These are phyloP conservation scores for Ocimum tenuiflorum DNA, from an alignment of 257 asterid genomes.

Conservation along the genomic window DNA sequence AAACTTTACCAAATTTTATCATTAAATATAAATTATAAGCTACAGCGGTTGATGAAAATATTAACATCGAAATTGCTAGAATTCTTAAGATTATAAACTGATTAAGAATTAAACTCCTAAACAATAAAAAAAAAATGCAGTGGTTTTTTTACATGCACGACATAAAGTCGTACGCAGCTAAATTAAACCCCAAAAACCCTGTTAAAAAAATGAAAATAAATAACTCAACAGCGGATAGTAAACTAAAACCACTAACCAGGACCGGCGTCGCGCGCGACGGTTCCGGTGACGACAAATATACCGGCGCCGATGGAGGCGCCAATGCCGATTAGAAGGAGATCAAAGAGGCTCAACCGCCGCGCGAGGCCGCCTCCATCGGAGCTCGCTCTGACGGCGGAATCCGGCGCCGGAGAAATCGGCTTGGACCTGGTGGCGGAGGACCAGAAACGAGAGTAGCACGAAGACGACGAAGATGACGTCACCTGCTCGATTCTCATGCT, in stretches of 20 bases:
- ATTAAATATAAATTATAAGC: not conserved
- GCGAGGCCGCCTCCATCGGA: slow-evolving; percentile 61
- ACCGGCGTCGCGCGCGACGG: slow-evolving; percentile 90
- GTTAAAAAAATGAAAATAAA: not conserved
- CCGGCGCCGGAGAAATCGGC: slow-evolving; percentile 40
- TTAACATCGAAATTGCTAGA: not conserved
- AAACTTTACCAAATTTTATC: not conserved
- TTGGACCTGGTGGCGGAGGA: slow-evolving; percentile 72
- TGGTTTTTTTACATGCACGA: not conserved
- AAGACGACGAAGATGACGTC: slow-evolving; percentile 32
- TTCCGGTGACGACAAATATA: slow-evolving; percentile 91
- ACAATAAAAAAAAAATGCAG: not conserved
- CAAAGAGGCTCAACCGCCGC: slow-evolving; percentile 71
- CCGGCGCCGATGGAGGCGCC: slow-evolving; percentile 99
- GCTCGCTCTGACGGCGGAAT: slow-evolving; percentile 23
- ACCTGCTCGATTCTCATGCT: slow-evolving; percentile 14
- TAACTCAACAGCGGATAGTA: not conserved
- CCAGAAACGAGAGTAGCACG: slow-evolving; percentile 60
- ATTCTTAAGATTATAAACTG: not conserved
- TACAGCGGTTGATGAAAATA: too few species aligned
- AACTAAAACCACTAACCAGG: slow-evolving; percentile 52
- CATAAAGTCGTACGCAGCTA: not conserved
- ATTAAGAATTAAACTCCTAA: not conserved
- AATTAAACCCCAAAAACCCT: not conserved
- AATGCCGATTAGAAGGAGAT: slow-evolving; percentile 75